phyloP scores from a whole-genome alignment of 352 stramenopile species.

The Thalassiosira ordinaria region DNA sequence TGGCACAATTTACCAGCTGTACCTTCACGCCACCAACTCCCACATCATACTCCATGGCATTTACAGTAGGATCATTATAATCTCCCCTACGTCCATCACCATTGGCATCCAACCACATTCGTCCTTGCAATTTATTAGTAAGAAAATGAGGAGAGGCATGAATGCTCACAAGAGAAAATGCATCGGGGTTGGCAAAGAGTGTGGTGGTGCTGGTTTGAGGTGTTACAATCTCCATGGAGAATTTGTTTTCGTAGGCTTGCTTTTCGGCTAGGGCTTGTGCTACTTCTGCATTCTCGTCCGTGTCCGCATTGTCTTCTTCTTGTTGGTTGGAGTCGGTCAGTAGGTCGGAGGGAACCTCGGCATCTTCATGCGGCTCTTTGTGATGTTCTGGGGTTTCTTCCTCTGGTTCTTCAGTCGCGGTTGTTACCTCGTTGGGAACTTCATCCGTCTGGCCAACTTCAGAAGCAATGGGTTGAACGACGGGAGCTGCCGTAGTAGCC shows the following conservation, averaged over 20 bases:
- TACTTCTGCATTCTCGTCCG: neutral
- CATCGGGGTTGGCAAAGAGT: conserved; percentile 16
- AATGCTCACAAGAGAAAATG: neutral
- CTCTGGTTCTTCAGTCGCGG: no score
- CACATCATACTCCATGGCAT: conserved; percentile 38
- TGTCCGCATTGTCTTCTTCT: no score
- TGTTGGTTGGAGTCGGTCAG: no score
- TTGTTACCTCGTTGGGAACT: no score
- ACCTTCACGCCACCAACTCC: conserved; percentile 24
- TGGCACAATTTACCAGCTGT: conserved; percentile 26
- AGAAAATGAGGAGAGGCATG: conserved; percentile 16
- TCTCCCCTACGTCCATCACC: conserved; percentile 26
- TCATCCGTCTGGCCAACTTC: no score
- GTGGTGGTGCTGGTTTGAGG: conserved; percentile 8
- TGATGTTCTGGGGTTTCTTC: no score
- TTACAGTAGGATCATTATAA: conserved; percentile 27
- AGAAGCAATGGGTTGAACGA: no score
- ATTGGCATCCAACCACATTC: conserved; percentile 44
- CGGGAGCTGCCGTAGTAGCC: no score
- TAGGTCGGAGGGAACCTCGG: no score
- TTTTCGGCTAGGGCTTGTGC: neutral
- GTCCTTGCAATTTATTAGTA: neutral
- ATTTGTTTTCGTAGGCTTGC: neutral
- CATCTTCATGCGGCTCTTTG: no score
- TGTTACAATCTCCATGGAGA: conserved; percentile 1